Conservation (phyloP, 441 rosid genomes). For the Populus tomentosa region DNA sequence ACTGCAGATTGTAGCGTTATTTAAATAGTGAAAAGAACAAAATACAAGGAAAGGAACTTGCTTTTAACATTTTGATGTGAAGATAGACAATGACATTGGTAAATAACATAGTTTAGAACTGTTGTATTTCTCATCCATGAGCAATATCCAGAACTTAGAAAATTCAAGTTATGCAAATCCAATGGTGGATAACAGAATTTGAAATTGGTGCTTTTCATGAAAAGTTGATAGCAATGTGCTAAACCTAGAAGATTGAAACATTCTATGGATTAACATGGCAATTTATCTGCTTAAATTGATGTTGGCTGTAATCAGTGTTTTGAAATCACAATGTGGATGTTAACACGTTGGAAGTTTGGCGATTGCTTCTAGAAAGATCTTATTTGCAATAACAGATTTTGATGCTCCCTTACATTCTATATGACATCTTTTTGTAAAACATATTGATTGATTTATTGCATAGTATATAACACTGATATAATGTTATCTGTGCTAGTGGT, state of each 20-base stretch:
- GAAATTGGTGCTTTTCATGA: background rate
- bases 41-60: background rate
- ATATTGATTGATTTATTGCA: background rate
- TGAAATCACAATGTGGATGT: background rate
- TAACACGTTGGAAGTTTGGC: background rate
- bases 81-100: background rate
- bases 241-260: background rate
- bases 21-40: background rate
- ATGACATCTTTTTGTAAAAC: background rate
- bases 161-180: background rate
- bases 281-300: background rate
- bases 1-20: background rate
- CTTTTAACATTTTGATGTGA: background rate
- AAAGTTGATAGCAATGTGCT: background rate
- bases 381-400: background rate
- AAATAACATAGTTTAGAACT: background rate
- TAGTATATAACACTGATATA: background rate
- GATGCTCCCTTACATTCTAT: background rate
- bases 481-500: conserved; percentile 50
- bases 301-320: background rate
- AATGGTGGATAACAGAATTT: background rate
- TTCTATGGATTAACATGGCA: background rate
- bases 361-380: background rate
- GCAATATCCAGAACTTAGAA: background rate
- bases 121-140: background rate